Base-by-base conservation (phyloP, 2,329 filamentous ascomycete genomes). In the Zarea fungicola region DNA sequence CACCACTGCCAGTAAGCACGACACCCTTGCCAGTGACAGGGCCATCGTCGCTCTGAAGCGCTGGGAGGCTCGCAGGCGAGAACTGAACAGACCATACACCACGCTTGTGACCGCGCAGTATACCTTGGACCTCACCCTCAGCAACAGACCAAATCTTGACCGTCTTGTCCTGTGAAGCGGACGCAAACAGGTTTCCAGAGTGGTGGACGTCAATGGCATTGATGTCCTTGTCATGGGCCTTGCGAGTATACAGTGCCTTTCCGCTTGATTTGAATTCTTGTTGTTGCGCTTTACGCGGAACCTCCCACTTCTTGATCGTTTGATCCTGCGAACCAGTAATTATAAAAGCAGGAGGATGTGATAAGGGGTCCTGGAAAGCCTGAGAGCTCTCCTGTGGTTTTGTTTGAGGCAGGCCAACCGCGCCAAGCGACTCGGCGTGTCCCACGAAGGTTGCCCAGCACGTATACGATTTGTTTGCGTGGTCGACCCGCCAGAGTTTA, bases 161-260 rank as follows among this genome's bases (percentile, higher is more conserved):
- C 0, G 89, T 95, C 56, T 90, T 88, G 65, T 99, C 93, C 68
- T 99, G 93, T 5, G 92, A 97, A 25, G 93, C 92, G 1, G 93
- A 96, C 3, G 92, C 95, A 62, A 99, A 97, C 1, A 96, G 70
- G n/a, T 83, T 80, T 5, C 81, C 81, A 2, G 79, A 76, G 19
- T 83, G 78, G 55, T 90, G 88, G 10, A 93, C 77, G 55, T 95
- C 89, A 43, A 99, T 80, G 3, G 93, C 90, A 60, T 99, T 99
- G 68, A 99, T 99, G 57, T 99, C 93, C 65, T 99, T 99, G 62
- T 99, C 93, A 67, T 99, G 93, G 1, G 93, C 93, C 67, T 96
- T 95, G 49, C 93, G 81, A 1, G 93, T 97, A 65, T 88, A 99
- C 5, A 84, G 70, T 34, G 89, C 89, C 57, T 83, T 74, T 9